These are phyloP conservation scores for Dovyalis caffra DNA, from an alignment of 345 rosid species.

Conservation along the genomic window DNA sequence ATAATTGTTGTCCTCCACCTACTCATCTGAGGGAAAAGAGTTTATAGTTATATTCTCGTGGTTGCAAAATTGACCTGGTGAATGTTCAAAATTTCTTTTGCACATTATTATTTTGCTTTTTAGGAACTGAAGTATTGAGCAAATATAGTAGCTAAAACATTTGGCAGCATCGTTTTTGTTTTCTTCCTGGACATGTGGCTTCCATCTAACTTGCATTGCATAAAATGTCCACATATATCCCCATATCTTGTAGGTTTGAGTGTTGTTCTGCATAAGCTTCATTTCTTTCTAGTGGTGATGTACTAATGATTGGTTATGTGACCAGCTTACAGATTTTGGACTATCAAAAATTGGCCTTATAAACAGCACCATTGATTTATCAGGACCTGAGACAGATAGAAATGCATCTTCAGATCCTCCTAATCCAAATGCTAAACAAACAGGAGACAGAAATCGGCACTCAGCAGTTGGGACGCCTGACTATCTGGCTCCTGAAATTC, in stretches of 20 bases:
- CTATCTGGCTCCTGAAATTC: conserved; percentile 89
- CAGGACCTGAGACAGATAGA: conserved; percentile 48
- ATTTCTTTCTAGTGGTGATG: conserved; percentile 11
- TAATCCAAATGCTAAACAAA: conserved; percentile 37
- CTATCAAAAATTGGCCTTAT: conserved; percentile 81
- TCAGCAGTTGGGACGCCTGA: conserved; percentile 90
- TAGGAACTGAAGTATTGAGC: background rate
- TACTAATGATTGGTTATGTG: conserved; percentile 33
- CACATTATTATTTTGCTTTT: too few species aligned
- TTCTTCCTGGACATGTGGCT: background rate
- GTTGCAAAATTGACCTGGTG: background rate
- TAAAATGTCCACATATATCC: background rate
- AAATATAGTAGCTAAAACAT: background rate
- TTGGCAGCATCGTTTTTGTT: background rate
- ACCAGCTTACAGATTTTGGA: conserved; percentile 90
- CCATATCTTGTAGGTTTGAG: background rate
- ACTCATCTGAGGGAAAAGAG: background rate
- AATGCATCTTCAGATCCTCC: conserved; percentile 34
- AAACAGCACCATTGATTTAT: conserved; percentile 70
- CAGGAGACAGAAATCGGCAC: conserved; percentile 44
- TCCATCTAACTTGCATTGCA: background rate
- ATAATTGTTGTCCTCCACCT: background rate
- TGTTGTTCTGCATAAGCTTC: conserved; percentile 12
- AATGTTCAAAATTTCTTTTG: background rate
- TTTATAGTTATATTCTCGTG: background rate